These are phyloP conservation scores for Colletotrichum tanaceti DNA, from an alignment of 2,329 filamentous ascomycete genomes.

Conservation along the genomic window DNA sequence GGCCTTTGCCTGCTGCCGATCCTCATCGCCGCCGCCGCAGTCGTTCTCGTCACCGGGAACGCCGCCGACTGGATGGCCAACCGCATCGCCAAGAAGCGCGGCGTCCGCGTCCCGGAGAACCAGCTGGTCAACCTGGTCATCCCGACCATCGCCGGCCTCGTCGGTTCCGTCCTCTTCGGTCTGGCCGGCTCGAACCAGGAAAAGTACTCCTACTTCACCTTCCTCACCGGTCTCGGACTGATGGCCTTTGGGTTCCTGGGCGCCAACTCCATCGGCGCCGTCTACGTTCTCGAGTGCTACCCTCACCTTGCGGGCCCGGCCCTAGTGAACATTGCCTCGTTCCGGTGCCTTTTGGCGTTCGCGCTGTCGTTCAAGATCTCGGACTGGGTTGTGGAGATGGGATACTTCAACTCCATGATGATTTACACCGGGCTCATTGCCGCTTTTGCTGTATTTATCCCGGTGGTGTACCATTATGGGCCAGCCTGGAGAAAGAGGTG, in stretches of 20 bases:
- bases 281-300: conserved; percentile 50
- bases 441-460: conserved; percentile 47
- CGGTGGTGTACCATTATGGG: conserved; percentile 44
- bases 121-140: conserved; percentile 48
- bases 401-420: conserved; percentile 46
- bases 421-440: conserved; percentile 49
- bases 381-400: conserved; percentile 45
- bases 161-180: conserved; percentile 49
- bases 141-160: conserved; percentile 46
- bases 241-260: conserved; percentile 47
- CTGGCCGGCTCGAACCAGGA: conserved; percentile 44
- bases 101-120: conserved; percentile 48
- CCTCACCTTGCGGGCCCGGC: conserved; percentile 46
- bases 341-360: conserved; percentile 47
- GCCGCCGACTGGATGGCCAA: conserved; percentile 48
- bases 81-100: conserved; percentile 44
- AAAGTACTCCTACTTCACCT: conserved; percentile 44
- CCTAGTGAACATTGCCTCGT: conserved; percentile 49
- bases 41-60: conserved; percentile 47
- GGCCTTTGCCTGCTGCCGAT: conserved; percentile 46
- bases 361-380: conserved; percentile 46
- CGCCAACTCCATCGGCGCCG: conserved; percentile 46
- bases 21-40: conserved; percentile 48
- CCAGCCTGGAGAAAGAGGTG: conserved; percentile 33
- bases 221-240: conserved; percentile 46